These are phyloP conservation scores for Saururus chinensis DNA, from an alignment of 164 flowering plant genomes.

Conservation along the genomic window DNA sequence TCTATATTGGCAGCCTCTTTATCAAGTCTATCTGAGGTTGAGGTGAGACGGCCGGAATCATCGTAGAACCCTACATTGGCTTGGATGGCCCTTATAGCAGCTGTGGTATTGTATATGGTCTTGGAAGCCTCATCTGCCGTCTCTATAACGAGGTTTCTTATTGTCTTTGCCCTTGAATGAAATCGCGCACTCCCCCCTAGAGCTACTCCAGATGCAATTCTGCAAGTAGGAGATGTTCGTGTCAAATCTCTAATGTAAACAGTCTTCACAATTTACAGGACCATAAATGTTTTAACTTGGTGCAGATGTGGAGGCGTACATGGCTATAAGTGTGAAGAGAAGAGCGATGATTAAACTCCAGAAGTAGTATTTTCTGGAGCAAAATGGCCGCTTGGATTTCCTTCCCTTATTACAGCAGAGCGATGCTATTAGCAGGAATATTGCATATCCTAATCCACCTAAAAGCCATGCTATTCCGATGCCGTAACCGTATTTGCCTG, in stretches of 20 bases:
- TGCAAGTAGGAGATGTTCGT: slow-evolving; percentile 10
- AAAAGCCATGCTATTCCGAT: slow-evolving; percentile 61
- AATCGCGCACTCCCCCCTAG: slow-evolving; percentile 61
- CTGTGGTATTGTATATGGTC: slow-evolving; percentile 54
- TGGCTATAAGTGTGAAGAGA: slow-evolving; percentile 47
- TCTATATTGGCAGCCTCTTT: slow-evolving; percentile 40
- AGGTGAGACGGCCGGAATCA: slow-evolving; percentile 31
- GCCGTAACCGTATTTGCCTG: slow-evolving; percentile 61
- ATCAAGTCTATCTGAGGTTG: slow-evolving; percentile 46
- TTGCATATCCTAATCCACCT: slow-evolving; percentile 45
- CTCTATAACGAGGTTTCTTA: slow-evolving; percentile 44
- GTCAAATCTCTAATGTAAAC: background rate
- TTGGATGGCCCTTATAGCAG: slow-evolving; percentile 50
- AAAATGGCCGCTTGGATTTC: slow-evolving; percentile 16
- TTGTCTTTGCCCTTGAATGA: slow-evolving; percentile 48
- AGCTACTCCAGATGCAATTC: slow-evolving; percentile 52
- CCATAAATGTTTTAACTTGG: background rate
- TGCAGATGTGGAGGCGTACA: slow-evolving; percentile 37
- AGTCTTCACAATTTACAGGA: background rate
- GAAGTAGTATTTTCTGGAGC: slow-evolving; percentile 27
- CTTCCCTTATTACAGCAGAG: slow-evolving; percentile 13
- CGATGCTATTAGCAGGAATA: slow-evolving; percentile 19
- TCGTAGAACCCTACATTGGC: slow-evolving; percentile 20
- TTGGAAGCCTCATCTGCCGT: slow-evolving; percentile 67
- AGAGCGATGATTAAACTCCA: slow-evolving; percentile 36